Conservation (phyloP, 2,329 filamentous ascomycete genomes). For the Ceratocystiopsis minuta region DNA sequence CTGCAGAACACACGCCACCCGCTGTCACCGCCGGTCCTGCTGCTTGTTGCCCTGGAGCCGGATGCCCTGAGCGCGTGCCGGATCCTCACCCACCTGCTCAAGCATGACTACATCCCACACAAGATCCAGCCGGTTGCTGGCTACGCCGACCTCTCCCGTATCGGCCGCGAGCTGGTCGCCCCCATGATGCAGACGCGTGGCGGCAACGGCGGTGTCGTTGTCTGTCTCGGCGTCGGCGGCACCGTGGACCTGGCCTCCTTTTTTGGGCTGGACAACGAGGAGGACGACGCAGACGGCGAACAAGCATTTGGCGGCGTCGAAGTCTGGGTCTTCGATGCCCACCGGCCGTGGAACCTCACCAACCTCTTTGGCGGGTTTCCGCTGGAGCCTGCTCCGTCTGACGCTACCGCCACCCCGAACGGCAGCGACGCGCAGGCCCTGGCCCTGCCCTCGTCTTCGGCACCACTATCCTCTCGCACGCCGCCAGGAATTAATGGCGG, state of each 20-base stretch:
- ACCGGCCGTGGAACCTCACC: slow-evolving; percentile 83
- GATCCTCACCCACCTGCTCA: slow-evolving; percentile 81
- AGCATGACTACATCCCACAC: slow-evolving; percentile 93
- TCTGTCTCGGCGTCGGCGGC: slow-evolving; percentile 84
- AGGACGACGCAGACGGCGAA: slow-evolving; percentile 23
- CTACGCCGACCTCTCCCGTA: slow-evolving; percentile 72
- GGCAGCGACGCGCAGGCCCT: slow-evolving; percentile 8
- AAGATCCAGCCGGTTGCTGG: slow-evolving; percentile 92
- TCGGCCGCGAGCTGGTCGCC: slow-evolving; percentile 58
- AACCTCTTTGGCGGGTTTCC: slow-evolving; percentile 76
- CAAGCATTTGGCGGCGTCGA: slow-evolving; percentile 62
- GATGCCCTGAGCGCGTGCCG: slow-evolving; percentile 91
- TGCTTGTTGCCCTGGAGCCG: slow-evolving; percentile 84
- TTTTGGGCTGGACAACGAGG: slow-evolving; percentile 54
- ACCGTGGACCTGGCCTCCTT: slow-evolving; percentile 73
- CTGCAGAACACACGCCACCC: slow-evolving; percentile 74
- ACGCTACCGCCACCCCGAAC: slow-evolving; percentile 5
- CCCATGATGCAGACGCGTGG: slow-evolving; percentile 78
- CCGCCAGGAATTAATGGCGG: slow-evolving; percentile 55
- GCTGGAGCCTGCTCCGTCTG: slow-evolving; percentile 22
- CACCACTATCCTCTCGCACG: slow-evolving; percentile 19
- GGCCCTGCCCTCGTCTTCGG: slow-evolving; percentile 19
- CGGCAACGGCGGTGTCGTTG: slow-evolving; percentile 71
- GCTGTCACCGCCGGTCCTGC: slow-evolving; percentile 75
- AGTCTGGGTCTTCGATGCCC: slow-evolving; percentile 83